Evolutionary conservation across 345 rosid genomes (phyloP).

Genomic region (Laguncularia racemosa): DNA sequence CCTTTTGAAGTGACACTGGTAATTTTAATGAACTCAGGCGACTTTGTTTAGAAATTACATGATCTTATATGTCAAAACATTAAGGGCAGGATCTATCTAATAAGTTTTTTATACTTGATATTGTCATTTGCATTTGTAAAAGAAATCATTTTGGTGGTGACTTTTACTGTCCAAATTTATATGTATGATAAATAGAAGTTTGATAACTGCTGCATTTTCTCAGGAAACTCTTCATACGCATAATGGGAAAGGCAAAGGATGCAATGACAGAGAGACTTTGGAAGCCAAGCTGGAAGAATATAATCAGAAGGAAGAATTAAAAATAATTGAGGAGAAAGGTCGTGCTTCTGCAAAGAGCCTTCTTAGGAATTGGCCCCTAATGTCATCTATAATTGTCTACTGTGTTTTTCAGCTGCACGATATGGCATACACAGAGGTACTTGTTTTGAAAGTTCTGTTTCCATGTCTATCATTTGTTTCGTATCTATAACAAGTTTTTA

Average conservation of each 20-base stretch:
- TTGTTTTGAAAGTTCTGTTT: not conserved
- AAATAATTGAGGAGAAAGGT: constrained; percentile 1
- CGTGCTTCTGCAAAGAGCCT: constrained; percentile 21
- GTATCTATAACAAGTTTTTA: too few relatives aligned
- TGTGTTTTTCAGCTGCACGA: constrained; percentile 49
- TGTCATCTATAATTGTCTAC: constrained; percentile 33
- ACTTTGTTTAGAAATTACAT: too few relatives aligned
- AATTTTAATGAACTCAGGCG: too few relatives aligned
- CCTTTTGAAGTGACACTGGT: too few relatives aligned
- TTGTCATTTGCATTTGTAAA: too few relatives aligned
- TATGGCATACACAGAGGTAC: constrained; percentile 47
- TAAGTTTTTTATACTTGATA: too few relatives aligned
- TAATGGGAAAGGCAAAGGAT: constrained; percentile 6
- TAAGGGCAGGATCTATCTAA: too few relatives aligned
- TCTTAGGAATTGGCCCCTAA: constrained; percentile 38
- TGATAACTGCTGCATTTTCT: not conserved
- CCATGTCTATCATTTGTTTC: too few relatives aligned
- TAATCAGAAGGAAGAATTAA: constrained; percentile 8
- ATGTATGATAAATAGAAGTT: too few relatives aligned
- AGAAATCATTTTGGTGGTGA: not conserved
- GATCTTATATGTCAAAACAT: too few relatives aligned
- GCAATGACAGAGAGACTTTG: constrained; percentile 10
- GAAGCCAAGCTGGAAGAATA: constrained; percentile 8
- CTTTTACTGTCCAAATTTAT: not conserved
- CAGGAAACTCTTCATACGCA: constrained; percentile 52